Evolutionary conservation across 1,139 yeast genomes (phyloP).

Genomic region (Blastobotrys serpentis): DNA sequence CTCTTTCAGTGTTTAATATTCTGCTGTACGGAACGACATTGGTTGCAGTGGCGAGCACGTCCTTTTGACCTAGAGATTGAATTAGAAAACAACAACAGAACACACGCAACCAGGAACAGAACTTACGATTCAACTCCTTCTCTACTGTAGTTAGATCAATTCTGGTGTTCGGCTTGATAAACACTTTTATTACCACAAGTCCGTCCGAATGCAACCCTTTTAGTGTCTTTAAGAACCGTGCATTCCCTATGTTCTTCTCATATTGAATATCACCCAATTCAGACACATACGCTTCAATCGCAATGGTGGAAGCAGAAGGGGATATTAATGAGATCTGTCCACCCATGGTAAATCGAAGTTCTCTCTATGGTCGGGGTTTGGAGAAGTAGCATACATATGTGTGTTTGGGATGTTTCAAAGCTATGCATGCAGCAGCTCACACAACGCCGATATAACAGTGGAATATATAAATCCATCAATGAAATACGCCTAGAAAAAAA

Average conservation of each 20-base stretch:
- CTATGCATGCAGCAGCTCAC: background rate
- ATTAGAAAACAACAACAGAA: background rate
- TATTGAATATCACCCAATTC: slow-evolving; percentile 74
- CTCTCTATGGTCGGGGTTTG: slow-evolving; percentile 2
- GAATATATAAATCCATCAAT: too few relatives aligned
- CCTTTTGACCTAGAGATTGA: slow-evolving; percentile 2
- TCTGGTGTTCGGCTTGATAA: slow-evolving; percentile 67
- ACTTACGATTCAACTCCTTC: slow-evolving; percentile 27
- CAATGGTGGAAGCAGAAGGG: slow-evolving; percentile 90
- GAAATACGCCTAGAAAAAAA: too few relatives aligned
- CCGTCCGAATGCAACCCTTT: slow-evolving; percentile 67
- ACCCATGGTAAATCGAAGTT: slow-evolving; percentile 56
- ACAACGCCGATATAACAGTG: slow-evolving; percentile 1
- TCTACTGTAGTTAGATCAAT: slow-evolving; percentile 37
- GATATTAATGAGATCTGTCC: slow-evolving; percentile 80
- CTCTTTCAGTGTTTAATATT: slow-evolving; percentile 84
- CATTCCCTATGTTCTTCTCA: slow-evolving; percentile 65
- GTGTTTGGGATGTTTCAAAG: background rate
- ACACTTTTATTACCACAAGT: slow-evolving; percentile 70
- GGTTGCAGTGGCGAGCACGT: slow-evolving; percentile 44
- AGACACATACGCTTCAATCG: slow-evolving; percentile 83
- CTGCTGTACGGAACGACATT: slow-evolving; percentile 71
- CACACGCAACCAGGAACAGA: background rate
- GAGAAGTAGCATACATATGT: too few relatives aligned
- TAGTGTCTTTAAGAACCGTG: slow-evolving; percentile 82